Evolutionary conservation across 2,329 filamentous ascomycete genomes (phyloP), one percentile per base, ranked within the genome.

Genomic region (Aspergillus neotritici): DNA sequence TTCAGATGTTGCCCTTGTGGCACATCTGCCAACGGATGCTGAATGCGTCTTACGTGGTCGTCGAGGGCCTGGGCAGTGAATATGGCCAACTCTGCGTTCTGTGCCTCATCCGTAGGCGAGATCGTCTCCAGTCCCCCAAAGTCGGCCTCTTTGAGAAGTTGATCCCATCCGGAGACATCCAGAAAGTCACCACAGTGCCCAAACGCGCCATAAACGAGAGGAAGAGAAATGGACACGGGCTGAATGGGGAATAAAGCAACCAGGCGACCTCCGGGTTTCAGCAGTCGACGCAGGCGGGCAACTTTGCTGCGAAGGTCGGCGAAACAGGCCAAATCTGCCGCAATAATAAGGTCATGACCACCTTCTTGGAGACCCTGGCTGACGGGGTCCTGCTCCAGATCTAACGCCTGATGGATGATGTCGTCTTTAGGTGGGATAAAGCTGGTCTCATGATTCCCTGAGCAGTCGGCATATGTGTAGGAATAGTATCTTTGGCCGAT

Each of bases 211-310:
- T 37, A 45, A 14, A 45, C 34, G 16, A 37, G 8, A 13, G 34
- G 16, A 0, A 14, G 4, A 14, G 9, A 5, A 6, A 41, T 17
- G 3, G 15, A 8, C n/a, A 44, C 41, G 1, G 41, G 33, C 5
- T 38, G 2, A 1, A 35, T 30, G 1, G 28, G 11, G 11, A 38
- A 39, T 1, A 49, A 4, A 3, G 46, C 8, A 7, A 32, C 37
- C 1, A 49, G 10, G 2, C 40, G 30, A 1, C 50, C 50, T 8
- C 48, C 48, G 1, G 50, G 45, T 7, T 47, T 47, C 3, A 52
- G 37, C 4, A 50, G 21, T 1, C 28, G 17, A 9, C 66, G 56
- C 0, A 61, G 43, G 37, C 70, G 60, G 4, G 25, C 65, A n/a
- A n/a, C n/a, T n/a, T n/a, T n/a, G n/a, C n/a, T n/a, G n/a, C n/a